Conservation (phyloP, 441 rosid genomes). For the Eutrema salsugineum region DNA sequence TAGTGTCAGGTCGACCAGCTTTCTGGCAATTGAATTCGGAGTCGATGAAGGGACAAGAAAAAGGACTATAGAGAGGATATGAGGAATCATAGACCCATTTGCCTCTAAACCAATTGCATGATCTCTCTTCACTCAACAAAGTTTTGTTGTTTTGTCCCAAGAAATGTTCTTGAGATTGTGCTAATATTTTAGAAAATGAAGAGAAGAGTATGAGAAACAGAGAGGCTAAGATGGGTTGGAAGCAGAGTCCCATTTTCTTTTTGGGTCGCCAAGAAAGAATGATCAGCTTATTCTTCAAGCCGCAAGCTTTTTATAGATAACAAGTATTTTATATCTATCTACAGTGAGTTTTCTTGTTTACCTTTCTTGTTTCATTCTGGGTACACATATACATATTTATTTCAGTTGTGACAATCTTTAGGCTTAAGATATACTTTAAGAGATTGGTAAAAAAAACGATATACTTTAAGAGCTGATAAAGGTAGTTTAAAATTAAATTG, state of each 20-base stretch:
- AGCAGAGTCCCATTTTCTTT: conserved; percentile 18
- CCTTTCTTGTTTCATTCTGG: background rate
- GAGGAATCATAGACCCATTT: conserved; percentile 47
- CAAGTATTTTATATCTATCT: background rate
- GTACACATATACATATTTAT: background rate
- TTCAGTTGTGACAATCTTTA: conserved; percentile 6
- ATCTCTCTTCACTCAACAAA: background rate
- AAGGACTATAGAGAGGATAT: conserved; percentile 43
- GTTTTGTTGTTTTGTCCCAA: conserved; percentile 25
- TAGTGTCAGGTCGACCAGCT: conserved; percentile 41
- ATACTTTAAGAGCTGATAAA: conserved; percentile 1
- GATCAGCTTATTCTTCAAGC: conserved; percentile 23
- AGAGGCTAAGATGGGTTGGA: conserved; percentile 23
- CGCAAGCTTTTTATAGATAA: conserved; percentile 20
- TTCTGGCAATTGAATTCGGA: conserved; percentile 40
- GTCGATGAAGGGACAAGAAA: conserved; percentile 39
- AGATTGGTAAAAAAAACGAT: no score
- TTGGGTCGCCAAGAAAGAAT: conserved; percentile 10
- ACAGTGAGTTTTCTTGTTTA: conserved; percentile 5
- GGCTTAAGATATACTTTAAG: conserved; percentile 18
- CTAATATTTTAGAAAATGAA: conserved; percentile 1
- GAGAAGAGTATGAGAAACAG: conserved; percentile 23
- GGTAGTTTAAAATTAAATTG: background rate
- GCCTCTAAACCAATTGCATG: conserved; percentile 33
- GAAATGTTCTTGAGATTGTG: conserved; percentile 19